phyloP scores from a whole-genome alignment of 768 basidiomycete species.

The Leccinum broughii region DNA sequence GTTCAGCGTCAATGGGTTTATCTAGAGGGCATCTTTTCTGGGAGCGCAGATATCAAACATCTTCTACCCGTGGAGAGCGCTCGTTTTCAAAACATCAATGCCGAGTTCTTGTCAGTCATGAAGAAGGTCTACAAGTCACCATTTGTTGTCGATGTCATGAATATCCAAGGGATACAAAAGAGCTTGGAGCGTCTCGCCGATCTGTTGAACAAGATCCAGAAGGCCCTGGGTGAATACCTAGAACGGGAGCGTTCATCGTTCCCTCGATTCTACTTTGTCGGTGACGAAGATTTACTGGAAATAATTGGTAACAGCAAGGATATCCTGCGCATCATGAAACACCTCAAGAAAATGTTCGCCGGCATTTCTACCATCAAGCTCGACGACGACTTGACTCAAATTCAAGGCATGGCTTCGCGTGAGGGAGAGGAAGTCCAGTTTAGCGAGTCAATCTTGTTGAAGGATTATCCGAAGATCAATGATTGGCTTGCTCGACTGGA shows the following conservation, averaged over 20 bases:
- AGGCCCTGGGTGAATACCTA: conserved; percentile 97
- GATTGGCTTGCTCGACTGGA: conserved; percentile 96
- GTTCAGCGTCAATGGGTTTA: conserved; percentile 99
- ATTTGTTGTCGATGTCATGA: conserved; percentile 95
- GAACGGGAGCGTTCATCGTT: conserved; percentile 97
- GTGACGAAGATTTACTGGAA: conserved; percentile 97
- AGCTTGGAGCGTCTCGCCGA: conserved; percentile 96
- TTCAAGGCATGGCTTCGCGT: conserved; percentile 91
- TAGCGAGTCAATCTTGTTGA: conserved; percentile 77
- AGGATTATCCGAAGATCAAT: conserved; percentile 97
- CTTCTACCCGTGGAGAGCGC: conserved; percentile 95
- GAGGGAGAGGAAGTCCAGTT: conserved; percentile 95
- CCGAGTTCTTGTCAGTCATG: conserved; percentile 97
- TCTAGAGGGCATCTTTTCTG: conserved; percentile 99
- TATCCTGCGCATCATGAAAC: conserved; percentile 97
- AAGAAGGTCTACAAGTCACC: conserved; percentile 99
- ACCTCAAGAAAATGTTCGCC: conserved; percentile 99
- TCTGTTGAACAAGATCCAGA: conserved; percentile 96
- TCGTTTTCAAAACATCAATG: conserved; percentile 98
- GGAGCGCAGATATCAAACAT: conserved; percentile 99
- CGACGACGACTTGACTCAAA: conserved; percentile 84
- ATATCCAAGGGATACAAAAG: conserved; percentile 95
- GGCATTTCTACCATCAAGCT: conserved; percentile 88
- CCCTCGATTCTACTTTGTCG: conserved; percentile 99
- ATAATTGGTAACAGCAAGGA: conserved; percentile 99